Evolutionary conservation across 2,329 filamentous ascomycete species (phyloP).

Genomic region (Akanthomyces lecanii): DNA sequence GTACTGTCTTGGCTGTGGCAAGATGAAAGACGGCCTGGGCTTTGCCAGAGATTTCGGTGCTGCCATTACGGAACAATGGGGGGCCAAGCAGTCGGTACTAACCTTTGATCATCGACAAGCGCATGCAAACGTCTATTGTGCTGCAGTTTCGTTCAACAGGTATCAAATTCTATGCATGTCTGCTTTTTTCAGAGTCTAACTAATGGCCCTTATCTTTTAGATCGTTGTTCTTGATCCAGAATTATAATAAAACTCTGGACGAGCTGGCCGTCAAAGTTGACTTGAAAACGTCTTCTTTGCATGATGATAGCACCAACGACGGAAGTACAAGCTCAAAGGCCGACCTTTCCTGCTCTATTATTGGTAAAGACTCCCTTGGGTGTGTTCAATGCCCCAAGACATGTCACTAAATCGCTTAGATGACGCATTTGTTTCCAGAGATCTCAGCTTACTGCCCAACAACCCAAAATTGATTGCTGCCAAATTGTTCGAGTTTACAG

Average conservation of each 20-base stretch:
- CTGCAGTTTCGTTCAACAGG: slow-evolving; percentile 12
- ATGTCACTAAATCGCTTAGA: background rate
- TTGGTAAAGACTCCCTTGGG: background rate
- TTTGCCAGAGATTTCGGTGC: slow-evolving; percentile 1
- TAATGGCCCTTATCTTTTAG: background rate
- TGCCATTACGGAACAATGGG: background rate
- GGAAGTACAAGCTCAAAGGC: background rate
- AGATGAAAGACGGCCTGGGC: background rate
- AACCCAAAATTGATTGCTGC: background rate
- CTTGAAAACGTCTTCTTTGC: background rate
- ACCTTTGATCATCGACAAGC: background rate
- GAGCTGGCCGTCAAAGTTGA: background rate
- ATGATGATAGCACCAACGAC: background rate
- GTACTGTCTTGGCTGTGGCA: background rate
- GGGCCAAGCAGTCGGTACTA: background rate
- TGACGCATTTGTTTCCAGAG: background rate
- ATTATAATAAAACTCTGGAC: background rate
- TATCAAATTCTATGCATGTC: background rate
- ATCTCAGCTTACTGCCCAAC: background rate
- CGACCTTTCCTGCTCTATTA: background rate
- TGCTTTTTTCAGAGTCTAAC: background rate
- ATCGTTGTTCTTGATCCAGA: background rate
- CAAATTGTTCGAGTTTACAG: slow-evolving; percentile 13
- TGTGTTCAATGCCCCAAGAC: too few species aligned
- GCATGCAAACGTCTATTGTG: background rate